These are phyloP conservation scores for Lablab purpureus DNA, from an alignment of 306 rosid genomes.

Conservation along the genomic window DNA sequence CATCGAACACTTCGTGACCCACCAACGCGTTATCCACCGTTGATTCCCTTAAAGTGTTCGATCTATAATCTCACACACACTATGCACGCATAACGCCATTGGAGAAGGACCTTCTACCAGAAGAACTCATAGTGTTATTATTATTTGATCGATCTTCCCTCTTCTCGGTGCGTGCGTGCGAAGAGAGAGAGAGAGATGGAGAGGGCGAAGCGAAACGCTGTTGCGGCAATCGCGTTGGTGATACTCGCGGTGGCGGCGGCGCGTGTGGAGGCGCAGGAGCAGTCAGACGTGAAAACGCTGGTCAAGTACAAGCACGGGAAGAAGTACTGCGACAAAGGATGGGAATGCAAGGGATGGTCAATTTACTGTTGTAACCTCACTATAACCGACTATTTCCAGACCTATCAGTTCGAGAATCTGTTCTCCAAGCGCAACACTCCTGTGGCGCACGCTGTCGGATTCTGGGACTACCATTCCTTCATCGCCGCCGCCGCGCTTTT, in stretches of 20 bases:
- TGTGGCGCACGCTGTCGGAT: slow-evolving; percentile 82
- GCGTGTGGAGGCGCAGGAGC: slow-evolving; percentile 51
- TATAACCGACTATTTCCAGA: slow-evolving; percentile 70
- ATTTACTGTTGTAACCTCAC: slow-evolving; percentile 80
- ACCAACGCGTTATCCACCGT: not conserved
- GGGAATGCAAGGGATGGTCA: slow-evolving; percentile 87
- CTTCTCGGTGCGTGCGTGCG: not conserved
- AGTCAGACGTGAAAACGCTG: slow-evolving; percentile 41
- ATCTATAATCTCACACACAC: slow-evolving; percentile 29
- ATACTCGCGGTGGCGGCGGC: slow-evolving; percentile 29
- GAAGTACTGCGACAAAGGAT: slow-evolving; percentile 76
- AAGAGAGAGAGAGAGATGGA: slow-evolving; percentile 24
- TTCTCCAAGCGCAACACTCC: slow-evolving; percentile 82
- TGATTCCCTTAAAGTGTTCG: slow-evolving; percentile 22
- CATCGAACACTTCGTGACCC: slow-evolving; percentile 32
- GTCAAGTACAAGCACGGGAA: slow-evolving; percentile 71
- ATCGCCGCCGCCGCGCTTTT: slow-evolving; percentile 69
- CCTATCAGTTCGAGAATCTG: slow-evolving; percentile 88
- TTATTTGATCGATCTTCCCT: not conserved
- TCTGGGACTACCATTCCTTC: slow-evolving; percentile 89
- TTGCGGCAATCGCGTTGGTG: not conserved
- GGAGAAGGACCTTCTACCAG: slow-evolving; percentile 46
- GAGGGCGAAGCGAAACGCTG: slow-evolving; percentile 7
- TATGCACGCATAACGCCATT: not conserved
- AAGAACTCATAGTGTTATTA: not conserved